Base-by-base conservation (phyloP, 2,329 filamentous ascomycete species). In the Lecanosticta acicola region DNA sequence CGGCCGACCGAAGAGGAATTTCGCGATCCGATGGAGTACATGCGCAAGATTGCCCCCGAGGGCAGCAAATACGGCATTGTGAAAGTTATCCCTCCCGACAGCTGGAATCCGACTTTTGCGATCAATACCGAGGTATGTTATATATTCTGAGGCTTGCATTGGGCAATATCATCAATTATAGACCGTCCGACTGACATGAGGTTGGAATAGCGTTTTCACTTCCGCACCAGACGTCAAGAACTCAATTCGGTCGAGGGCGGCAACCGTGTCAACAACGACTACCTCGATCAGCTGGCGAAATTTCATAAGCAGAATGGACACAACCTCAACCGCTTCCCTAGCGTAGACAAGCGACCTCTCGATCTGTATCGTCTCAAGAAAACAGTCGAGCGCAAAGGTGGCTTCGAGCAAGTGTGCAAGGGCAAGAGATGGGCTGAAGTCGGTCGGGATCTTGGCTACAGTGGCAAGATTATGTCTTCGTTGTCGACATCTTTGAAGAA, bases 341-440 rank as follows among this genome's bases (percentile, higher is more conserved):
- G 90, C 63, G 93, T 98, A 49, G 93, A 98, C 70, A 98, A 98
- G 71, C 89, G 94, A 48, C 93, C 93, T 0, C 78, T 98, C 41
- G 93, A 98, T 63, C 75, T 98, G 13, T 98, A 94, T 70, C 88
- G 91, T 59, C 73, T 98, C 49, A 97, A 97, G 68, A 97, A 97
- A 65, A 91, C 91, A 1, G 93, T 98, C 29, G 93, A 97, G 64
- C 84, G 87, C 21, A 82, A 93, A 51, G 93, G 93, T 38, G 93
- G 93, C 2, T 98, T 98, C 59, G 90, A 96, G 45, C 87, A 87
- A 62, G 93, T 98, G 36, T 98, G 93, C 76, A 96, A 95, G 68
- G 78, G 84, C 45, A 98, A 98, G 71, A 97, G 97, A 71, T 98
- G 93, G 93, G 93, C 93, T 13, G 93, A 98, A 67, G 97, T 98